Percentiles rank a stretch among this genome's conserved stretches.
Conservation (phyloP, 2,329 filamentous ascomycete species). For the Penicillium concentricum region DNA sequence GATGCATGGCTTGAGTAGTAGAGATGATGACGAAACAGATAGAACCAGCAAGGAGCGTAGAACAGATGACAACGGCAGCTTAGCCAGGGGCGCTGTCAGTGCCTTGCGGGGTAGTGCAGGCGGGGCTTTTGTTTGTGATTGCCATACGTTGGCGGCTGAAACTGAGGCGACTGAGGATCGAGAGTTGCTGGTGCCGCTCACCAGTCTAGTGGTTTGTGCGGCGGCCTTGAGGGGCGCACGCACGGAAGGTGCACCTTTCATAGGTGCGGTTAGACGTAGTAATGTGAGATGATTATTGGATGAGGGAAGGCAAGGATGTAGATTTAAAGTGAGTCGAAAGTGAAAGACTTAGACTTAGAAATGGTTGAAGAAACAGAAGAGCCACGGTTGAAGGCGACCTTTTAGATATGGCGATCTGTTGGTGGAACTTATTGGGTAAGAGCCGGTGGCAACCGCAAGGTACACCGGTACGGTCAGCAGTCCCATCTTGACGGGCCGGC, state of each 20-base stretch:
- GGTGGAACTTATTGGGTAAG: constrained; percentile 5
- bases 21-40: constrained; percentile 37
- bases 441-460: constrained; percentile 28
- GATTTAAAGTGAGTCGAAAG: neutral
- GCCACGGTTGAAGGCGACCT: constrained; percentile 7
- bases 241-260: constrained; percentile 33
- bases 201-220: constrained; percentile 21
- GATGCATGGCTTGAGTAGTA: constrained; percentile 71
- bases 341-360: neutral
- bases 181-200: constrained; percentile 35
- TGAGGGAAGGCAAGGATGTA: neutral
- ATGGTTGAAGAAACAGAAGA: neutral
- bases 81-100: constrained; percentile 32
- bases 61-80: constrained; percentile 39
- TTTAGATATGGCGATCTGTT: constrained; percentile 7
- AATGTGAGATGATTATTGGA: neutral
- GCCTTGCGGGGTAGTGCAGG: constrained; percentile 25
- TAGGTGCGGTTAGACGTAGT: constrained; percentile 9
- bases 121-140: constrained; percentile 19
- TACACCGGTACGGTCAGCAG: constrained; percentile 23
- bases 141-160: constrained; percentile 25
- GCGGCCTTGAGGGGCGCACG: constrained; percentile 20
- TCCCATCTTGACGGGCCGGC: constrained; percentile 8
- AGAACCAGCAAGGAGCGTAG: constrained; percentile 38
- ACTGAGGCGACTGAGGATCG: constrained; percentile 33